A percentile compares a stretch with the other conserved stretches of the same genome.
phyloP scores from a whole-genome alignment of 148 eudicot species.

The Limonium bicolor region DNA sequence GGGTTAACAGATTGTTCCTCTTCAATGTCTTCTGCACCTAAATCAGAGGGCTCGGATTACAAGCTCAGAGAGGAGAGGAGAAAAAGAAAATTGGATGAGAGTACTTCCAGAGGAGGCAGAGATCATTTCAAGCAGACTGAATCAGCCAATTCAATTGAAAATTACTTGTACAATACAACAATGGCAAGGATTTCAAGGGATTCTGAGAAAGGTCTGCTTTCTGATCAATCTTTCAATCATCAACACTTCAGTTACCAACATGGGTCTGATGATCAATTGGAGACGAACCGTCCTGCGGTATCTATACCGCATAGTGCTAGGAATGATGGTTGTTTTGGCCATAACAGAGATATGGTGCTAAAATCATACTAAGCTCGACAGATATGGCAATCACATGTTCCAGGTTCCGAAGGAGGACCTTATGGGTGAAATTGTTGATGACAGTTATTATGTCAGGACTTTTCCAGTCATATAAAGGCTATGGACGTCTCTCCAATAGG shows the following conservation, averaged over 20 bases:
- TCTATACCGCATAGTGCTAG: slow-evolving; percentile 11
- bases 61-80: slow-evolving; percentile 29
- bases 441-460: slow-evolving; percentile 16
- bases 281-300: slow-evolving; percentile 11
- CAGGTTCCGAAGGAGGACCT: slow-evolving; percentile 24
- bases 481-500: slow-evolving; percentile 16
- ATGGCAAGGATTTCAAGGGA: slow-evolving; percentile 16
- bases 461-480: slow-evolving; percentile 15
- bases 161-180: slow-evolving; percentile 13
- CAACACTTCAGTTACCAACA: slow-evolving; percentile 16
- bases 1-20: slow-evolving; percentile 85
- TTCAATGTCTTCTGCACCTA: slow-evolving; percentile 72
- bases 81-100: slow-evolving; percentile 22
- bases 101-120: slow-evolving; percentile 17
- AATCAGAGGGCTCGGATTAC: slow-evolving; percentile 24
- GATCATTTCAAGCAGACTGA: slow-evolving; percentile 15
- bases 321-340: slow-evolving; percentile 15
- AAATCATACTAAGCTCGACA: slow-evolving; percentile 11
- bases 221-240: slow-evolving; percentile 16
- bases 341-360: slow-evolving; percentile 12
- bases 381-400: slow-evolving; percentile 12
- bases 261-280: slow-evolving; percentile 9
- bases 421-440: slow-evolving; percentile 59
- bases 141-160: slow-evolving; percentile 14
- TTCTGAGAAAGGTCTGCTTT: slow-evolving; percentile 10